Conservation (phyloP, 305 asterid species). For the Rubia tinctorum region DNA sequence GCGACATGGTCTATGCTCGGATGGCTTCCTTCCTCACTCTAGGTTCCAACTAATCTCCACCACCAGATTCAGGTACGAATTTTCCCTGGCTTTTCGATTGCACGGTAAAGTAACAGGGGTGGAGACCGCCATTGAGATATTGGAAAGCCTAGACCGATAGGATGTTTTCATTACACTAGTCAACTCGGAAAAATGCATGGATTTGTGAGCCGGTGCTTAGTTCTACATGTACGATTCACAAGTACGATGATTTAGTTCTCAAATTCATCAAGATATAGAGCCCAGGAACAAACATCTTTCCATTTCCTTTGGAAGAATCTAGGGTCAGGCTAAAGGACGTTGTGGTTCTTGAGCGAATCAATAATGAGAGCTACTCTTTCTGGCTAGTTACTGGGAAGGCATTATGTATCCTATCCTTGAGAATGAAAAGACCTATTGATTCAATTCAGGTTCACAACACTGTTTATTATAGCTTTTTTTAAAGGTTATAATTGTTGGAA, state of each 20-base stretch:
- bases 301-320: neutral
- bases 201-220: slow-evolving; percentile 19
- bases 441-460: no score
- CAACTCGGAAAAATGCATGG: slow-evolving; percentile 19
- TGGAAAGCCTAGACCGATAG: slow-evolving; percentile 23
- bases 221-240: neutral
- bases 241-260: slow-evolving; percentile 7
- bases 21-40: no score
- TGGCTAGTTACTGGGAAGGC: no score
- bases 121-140: slow-evolving; percentile 7
- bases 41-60: no score
- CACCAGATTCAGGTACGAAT: no score
- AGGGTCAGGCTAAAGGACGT: slow-evolving; percentile 33
- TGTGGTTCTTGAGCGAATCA: neutral
- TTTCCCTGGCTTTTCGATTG: no score
- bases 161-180: slow-evolving; percentile 9
- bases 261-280: slow-evolving; percentile 8
- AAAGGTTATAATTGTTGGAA: no score
- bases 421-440: no score
- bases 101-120: neutral
- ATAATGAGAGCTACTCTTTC: no score
- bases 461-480: no score
- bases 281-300: neutral
- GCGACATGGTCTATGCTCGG: no score
- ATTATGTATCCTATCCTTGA: no score